These are phyloP conservation scores for Aspergillus homomorphus DNA, from an alignment of 495 filamentous ascomycete genomes.

Conservation along the genomic window DNA sequence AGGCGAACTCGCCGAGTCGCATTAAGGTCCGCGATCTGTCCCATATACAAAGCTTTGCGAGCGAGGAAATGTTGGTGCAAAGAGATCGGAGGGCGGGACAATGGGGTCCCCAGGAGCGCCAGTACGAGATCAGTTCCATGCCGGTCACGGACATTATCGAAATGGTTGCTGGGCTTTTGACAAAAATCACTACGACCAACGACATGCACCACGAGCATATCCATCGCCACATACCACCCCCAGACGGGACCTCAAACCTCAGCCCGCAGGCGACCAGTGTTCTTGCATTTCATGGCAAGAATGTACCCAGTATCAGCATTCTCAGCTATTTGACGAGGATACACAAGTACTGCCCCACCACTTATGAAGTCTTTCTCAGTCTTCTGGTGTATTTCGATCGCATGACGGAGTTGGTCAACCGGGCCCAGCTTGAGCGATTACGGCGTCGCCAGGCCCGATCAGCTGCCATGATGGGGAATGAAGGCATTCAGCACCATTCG, in stretches of 20 bases:
- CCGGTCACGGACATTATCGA: conserved; percentile 97
- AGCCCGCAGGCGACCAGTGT: conserved; percentile 84
- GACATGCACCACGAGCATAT: conserved; percentile 85
- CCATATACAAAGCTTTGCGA: conserved; percentile 87
- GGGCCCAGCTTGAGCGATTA: conserved; percentile 50
- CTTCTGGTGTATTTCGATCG: conserved; percentile 97
- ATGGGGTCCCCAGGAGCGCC: conserved; percentile 37
- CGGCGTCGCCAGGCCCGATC: conserved; percentile 30
- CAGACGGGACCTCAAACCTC: conserved; percentile 62
- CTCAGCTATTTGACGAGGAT: conserved; percentile 94
- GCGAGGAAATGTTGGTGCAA: conserved; percentile 61
- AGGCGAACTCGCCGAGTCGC: conserved; percentile 64
- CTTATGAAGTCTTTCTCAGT: conserved; percentile 96
- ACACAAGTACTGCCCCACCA: conserved; percentile 98
- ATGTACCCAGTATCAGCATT: conserved; percentile 95
- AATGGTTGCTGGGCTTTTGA: conserved; percentile 98
- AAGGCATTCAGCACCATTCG: conserved; percentile 14
- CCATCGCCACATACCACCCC: conserved; percentile 65
- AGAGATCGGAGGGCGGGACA: conserved; percentile 49
- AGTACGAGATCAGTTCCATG: conserved; percentile 97
- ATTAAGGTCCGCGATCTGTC: conserved; percentile 81
- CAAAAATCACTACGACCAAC: conserved; percentile 97
- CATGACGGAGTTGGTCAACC: conserved; percentile 96
- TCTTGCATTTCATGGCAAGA: conserved; percentile 98
- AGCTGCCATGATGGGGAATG: conserved; percentile 12